Conservation (phyloP, 345 rosid genomes). For the Luvunga scandens region DNA sequence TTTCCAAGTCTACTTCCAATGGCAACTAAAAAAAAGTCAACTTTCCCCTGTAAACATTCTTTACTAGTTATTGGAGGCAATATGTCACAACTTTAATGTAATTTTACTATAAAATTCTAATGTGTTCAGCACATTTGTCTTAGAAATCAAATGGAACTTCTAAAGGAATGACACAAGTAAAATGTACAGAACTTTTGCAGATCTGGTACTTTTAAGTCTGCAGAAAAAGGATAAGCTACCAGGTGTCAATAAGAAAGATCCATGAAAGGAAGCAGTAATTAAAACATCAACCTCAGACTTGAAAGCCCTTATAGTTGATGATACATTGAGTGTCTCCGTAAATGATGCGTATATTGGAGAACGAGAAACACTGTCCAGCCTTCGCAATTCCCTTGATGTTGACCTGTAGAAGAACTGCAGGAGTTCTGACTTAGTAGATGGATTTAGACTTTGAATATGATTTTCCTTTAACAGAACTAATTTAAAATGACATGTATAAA, state of each 20-base stretch:
- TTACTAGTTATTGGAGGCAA: background rate
- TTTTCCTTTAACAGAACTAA: background rate
- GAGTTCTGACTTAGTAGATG: constrained; percentile 25
- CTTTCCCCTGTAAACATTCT: background rate
- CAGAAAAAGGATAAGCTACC: background rate
- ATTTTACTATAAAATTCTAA: background rate
- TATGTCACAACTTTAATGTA: background rate
- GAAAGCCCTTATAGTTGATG: constrained; percentile 90
- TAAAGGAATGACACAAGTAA: background rate
- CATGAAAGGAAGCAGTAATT: background rate
- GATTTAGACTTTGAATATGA: background rate
- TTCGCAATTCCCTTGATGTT: constrained; percentile 87
- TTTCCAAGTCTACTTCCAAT: background rate
- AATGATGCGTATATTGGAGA: constrained; percentile 91
- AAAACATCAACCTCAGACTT: constrained; percentile 59
- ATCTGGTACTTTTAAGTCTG: background rate
- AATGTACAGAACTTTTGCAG: background rate
- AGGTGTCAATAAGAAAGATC: background rate
- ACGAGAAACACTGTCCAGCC: constrained; percentile 91
- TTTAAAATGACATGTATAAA: background rate
- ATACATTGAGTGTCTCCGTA: constrained; percentile 86
- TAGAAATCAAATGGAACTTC: constrained; percentile 5
- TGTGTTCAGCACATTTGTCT: background rate
- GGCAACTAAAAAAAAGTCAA: background rate
- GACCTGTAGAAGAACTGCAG: constrained; percentile 93